Percentiles rank a stretch among this genome's conserved stretches.
Conservation (phyloP, 176 grass and related monocot genomes). For the Carex scoparia region DNA sequence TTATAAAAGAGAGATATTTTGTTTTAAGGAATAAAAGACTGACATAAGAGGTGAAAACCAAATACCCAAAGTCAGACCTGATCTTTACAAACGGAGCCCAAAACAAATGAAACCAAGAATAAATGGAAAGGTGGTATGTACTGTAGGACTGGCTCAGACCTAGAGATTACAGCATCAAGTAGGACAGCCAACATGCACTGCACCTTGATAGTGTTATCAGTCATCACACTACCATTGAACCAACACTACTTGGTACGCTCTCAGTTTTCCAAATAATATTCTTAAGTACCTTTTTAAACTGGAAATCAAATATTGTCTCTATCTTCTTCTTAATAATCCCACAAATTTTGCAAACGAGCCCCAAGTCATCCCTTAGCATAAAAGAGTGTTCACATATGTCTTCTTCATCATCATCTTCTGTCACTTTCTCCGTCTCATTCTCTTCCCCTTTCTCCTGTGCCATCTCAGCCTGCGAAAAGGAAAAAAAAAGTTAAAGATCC, state of each 20-base stretch:
- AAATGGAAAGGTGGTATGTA: background rate
- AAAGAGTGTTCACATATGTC: conserved; percentile 57
- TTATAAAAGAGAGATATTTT: conserved; percentile 26
- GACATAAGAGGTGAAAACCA: background rate
- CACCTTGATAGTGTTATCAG: background rate
- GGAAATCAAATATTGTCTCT: conserved; percentile 88
- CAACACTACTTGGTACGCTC: background rate
- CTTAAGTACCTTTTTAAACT: conserved; percentile 79
- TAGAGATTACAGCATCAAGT: background rate
- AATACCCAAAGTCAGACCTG: background rate
- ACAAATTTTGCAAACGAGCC: conserved; percentile 84
- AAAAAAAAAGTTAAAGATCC: conserved; percentile 6
- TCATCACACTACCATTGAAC: background rate
- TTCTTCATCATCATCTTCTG: conserved; percentile 43
- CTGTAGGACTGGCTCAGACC: background rate
- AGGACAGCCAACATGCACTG: conserved; percentile 3
- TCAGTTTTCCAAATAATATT: background rate
- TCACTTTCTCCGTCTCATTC: conserved; percentile 36
- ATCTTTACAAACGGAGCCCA: background rate
- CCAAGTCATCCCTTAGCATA: conserved; percentile 76
- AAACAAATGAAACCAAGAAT: background rate
- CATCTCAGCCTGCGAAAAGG: conserved; percentile 9
- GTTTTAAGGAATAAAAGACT: background rate
- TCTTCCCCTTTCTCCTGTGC: conserved; percentile 34
- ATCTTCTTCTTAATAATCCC: conserved; percentile 92